Evolutionary conservation across 768 basidiomycete species (phyloP).

Genomic region (Panaeolus papilionaceus): DNA sequence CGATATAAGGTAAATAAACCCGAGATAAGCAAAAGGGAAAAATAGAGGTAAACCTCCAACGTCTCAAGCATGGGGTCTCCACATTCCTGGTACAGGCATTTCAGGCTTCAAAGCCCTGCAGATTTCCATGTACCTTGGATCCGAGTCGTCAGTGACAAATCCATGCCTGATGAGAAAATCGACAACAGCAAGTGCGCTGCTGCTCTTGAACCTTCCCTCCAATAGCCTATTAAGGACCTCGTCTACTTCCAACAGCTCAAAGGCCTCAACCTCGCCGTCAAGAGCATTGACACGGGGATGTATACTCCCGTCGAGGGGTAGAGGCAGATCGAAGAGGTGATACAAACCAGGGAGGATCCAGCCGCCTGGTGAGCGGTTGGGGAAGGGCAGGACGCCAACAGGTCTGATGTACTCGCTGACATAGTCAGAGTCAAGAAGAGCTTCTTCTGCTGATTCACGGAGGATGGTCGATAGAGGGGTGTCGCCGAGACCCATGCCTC

Average conservation of each 20-base stretch:
- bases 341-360: conserved; percentile 55
- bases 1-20: background rate
- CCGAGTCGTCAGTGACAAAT: conserved; percentile 37
- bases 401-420: conserved; percentile 37
- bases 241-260: conserved; percentile 42
- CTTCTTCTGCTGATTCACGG: conserved; percentile 51
- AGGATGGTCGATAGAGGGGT: conserved; percentile 42
- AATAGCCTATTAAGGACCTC: conserved; percentile 40
- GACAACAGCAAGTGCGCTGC: conserved; percentile 48
- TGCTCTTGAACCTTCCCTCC: conserved; percentile 45
- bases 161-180: conserved; percentile 49
- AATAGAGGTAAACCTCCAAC: background rate
- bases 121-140: conserved; percentile 39
- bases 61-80: conserved; percentile 26
- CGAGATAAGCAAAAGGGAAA: background rate
- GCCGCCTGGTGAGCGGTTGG: conserved; percentile 46
- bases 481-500: conserved; percentile 48
- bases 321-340: conserved; percentile 49
- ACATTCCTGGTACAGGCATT: conserved; percentile 34
- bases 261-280: conserved; percentile 51
- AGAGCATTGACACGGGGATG: conserved; percentile 41
- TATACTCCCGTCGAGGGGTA: conserved; percentile 40
- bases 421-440: conserved; percentile 43
- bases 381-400: conserved; percentile 45
- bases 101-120: conserved; percentile 34